Base-by-base conservation (phyloP, 2,329 filamentous ascomycete species). In the Geoglossum cookeanum region DNA sequence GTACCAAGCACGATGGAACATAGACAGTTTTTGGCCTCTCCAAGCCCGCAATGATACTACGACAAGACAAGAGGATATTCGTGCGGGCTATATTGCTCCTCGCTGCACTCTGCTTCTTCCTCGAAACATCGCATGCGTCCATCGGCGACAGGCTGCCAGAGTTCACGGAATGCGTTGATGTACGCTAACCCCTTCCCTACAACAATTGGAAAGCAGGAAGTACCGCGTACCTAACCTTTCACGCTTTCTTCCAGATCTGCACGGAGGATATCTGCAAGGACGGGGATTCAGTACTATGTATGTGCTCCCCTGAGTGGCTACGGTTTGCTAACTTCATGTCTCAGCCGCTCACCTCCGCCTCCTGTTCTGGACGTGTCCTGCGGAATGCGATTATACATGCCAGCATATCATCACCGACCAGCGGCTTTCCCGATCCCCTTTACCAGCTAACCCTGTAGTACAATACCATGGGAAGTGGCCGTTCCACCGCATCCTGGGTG, bases 401-500 rank as follows among this genome's bases (percentile, higher is more conserved):
- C 92, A 98, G 70, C 91, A 94, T 75, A 84, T 95, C 68, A 77
- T 94, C 59, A 97, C 92, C 58, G 71, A 79, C 63, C 72, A 73
- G 59, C 87, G 91, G 61, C 71, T 89, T 62, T 73, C 78, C 30
- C 74, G 78, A 61, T 78, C 80, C 59, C 78, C 79, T 37, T 79
- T 79, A 0, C 72, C 79, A 61, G 69, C 13, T 29, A 2, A 80
- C 33, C 78, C 82, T 9, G 71, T 96, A 55, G 83, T 91, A 58
- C 92, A 98, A 72, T 98, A 90, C 75, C 89, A 98, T 73, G 92
- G 92, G 35, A 98, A 98, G 78, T 98, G 92, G 92, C 92, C 92
- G 44, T 98, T 98, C 72, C 76, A 83, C 69, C 86, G 92, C 62
- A 78, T 96, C 66, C 71, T 94, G 57, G 92, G 92, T 68, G 85